Conservation (phyloP, 2,329 filamentous ascomycete genomes). For the Volutella citrinella region DNA sequence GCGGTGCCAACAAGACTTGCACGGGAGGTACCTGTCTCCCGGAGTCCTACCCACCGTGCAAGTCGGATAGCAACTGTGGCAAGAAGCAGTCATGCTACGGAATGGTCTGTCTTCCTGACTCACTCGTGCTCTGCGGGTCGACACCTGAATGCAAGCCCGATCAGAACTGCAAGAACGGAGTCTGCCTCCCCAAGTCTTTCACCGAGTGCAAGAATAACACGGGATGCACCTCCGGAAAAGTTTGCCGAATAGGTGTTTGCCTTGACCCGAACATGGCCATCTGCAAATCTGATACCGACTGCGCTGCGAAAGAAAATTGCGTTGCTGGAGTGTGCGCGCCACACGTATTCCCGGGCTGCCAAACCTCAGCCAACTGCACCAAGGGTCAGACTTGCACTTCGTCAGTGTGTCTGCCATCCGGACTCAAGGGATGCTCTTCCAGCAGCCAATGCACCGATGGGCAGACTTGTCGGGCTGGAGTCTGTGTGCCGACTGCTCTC, state of each 20-base stretch:
- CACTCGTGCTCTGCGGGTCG: not conserved
- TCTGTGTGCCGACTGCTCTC: not conserved
- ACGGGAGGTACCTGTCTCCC: not conserved
- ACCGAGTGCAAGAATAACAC: not conserved
- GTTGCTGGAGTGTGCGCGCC: constrained; percentile 2
- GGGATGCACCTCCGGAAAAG: not conserved
- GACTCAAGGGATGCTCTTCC: constrained; percentile 1
- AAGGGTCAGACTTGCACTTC: not conserved
- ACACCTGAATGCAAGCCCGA: not conserved
- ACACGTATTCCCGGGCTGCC: not conserved
- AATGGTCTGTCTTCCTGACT: constrained; percentile 1
- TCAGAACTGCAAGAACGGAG: not conserved
- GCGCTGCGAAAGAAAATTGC: not conserved
- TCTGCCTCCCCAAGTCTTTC: constrained; percentile 3
- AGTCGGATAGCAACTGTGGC: not conserved
- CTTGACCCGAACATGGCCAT: not conserved
- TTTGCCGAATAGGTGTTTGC: not conserved
- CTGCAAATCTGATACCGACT: not conserved
- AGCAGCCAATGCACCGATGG: not conserved
- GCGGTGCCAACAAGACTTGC: not conserved
- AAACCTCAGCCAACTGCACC: not conserved
- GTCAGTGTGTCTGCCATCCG: constrained; percentile 2
- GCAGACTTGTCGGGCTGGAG: not conserved
- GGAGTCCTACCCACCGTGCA: not conserved
- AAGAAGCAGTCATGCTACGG: not conserved